phyloP scores from a whole-genome alignment of 2,329 filamentous ascomycete genomes.

The Alternaria gaisen region DNA sequence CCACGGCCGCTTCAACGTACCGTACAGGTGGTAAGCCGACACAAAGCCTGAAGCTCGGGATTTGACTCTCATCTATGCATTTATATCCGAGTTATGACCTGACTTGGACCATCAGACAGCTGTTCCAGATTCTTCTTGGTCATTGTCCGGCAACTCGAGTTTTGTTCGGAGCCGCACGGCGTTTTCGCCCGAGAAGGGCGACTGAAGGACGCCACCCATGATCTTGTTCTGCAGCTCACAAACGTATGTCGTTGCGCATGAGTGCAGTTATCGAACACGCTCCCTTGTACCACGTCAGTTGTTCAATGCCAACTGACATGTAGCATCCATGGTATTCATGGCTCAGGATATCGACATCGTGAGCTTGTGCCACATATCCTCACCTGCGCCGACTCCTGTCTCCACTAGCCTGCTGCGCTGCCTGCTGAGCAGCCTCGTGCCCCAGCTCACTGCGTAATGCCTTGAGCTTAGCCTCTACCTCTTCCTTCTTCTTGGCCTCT shows the following conservation, averaged over 20 bases:
- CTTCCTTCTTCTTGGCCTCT: constrained; percentile 42
- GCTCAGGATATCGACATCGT: background rate
- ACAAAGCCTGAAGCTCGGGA: background rate
- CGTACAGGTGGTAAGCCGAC: background rate
- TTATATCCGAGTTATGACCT: background rate
- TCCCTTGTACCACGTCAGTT: background rate
- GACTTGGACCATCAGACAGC: background rate
- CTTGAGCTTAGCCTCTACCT: constrained; percentile 44
- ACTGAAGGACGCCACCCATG: background rate
- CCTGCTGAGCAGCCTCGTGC: constrained; percentile 49
- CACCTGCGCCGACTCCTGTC: constrained; percentile 48
- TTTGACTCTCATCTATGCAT: background rate
- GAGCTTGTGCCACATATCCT: constrained; percentile 9
- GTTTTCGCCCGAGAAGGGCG: background rate
- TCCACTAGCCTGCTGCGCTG: constrained; percentile 50
- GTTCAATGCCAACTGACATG: background rate
- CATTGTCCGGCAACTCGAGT: background rate
- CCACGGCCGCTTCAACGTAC: background rate
- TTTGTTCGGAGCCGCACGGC: background rate
- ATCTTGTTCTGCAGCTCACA: background rate
- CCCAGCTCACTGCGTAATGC: constrained; percentile 42
- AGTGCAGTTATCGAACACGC: background rate
- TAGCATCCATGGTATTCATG: background rate
- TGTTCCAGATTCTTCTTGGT: background rate
- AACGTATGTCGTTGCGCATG: background rate